Evolutionary conservation across 1,284 basidiomycete species (phyloP), one percentile per base, ranked within the genome.

Genomic region (Apiotrichum domesticum): DNA sequence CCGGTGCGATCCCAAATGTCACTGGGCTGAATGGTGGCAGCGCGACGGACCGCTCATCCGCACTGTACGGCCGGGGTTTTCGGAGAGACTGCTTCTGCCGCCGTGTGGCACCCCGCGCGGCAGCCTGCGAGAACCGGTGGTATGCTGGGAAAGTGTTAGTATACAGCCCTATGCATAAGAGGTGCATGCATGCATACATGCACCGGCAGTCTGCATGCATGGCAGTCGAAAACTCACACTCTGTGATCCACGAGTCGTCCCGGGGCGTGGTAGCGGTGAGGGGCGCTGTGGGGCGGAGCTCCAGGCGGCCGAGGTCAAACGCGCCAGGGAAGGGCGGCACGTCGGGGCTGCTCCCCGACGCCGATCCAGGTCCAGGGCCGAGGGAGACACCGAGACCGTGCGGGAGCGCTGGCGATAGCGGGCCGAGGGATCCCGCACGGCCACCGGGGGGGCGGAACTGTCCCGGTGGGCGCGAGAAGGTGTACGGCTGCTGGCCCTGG

Each of bases 241-340:
- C 50, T 9, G 60, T 54, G 45, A 62, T 62, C 60, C 60, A 62
- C 21, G 60, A 62, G 49, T 54, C 57, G 46, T 62, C 54, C 4
- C 52, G 58, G 1, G 33, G 46, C 10, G 14, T 42, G 44, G 4
- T 14, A 14, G 14, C 52, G 15, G 47, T 14, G 14, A 11, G 35
- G 14, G 47, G 32, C 14, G 37, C 32, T 4, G 15, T 10, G 37
- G 41, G 32, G 43, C 29, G n/a, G 6, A 39, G 8, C 13, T 39
- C 37, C 7, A 39, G 37, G 8, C 37, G 37, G 8, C 37, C 37
- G 21, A 21, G 21, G 21, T 21, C 21, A 21, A 21, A 21, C 21
- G 21, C 21, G 21, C 21, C 21, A 21, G 21, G 21, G 21, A 21
- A 21, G 21, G 21, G 21, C 21, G 21, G 21, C 21, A 21, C 21